phyloP scores from a whole-genome alignment of 306 rosid genomes.

The Aeschynomene evenia region DNA sequence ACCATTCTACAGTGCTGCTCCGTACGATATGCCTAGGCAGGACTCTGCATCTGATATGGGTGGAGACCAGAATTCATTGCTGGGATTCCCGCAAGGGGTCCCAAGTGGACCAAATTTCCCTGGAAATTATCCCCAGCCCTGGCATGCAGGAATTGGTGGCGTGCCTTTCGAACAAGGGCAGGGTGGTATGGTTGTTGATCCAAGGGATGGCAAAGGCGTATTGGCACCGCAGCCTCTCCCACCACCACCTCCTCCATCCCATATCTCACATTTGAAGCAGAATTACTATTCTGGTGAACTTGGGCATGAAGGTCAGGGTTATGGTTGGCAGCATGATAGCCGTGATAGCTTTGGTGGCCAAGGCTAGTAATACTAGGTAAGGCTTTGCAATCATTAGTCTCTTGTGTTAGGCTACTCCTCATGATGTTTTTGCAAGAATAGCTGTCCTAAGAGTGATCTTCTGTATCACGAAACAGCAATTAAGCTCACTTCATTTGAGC shows the following conservation, averaged over 20 bases:
- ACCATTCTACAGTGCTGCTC: slow-evolving; percentile 64
- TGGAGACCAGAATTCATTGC: slow-evolving; percentile 64
- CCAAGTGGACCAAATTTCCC: slow-evolving; percentile 53
- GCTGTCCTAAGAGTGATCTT: slow-evolving; percentile 18
- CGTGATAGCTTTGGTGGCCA: slow-evolving; percentile 62
- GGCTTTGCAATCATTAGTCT: slow-evolving; percentile 17
- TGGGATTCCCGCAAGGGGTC: slow-evolving; percentile 74
- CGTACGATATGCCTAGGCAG: slow-evolving; percentile 71
- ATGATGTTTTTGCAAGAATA: slow-evolving; percentile 19
- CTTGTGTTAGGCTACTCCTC: slow-evolving; percentile 6
- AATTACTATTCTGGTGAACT: slow-evolving; percentile 57
- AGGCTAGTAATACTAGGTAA: slow-evolving; percentile 43
- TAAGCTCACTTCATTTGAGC: slow-evolving; percentile 17
- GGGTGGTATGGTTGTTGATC: slow-evolving; percentile 58
- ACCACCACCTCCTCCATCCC: slow-evolving; percentile 65
- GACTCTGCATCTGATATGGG: slow-evolving; percentile 66
- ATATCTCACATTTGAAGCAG: slow-evolving; percentile 53
- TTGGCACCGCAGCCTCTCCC: slow-evolving; percentile 68
- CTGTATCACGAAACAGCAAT: slow-evolving; percentile 11
- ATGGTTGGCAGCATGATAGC: slow-evolving; percentile 67
- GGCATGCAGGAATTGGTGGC: slow-evolving; percentile 67
- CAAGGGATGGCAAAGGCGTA: slow-evolving; percentile 74
- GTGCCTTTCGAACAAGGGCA: slow-evolving; percentile 62
- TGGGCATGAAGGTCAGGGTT: slow-evolving; percentile 67
- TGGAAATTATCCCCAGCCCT: slow-evolving; percentile 61